A percentile compares a stretch with the other conserved stretches of the same genome.
phyloP scores from a whole-genome alignment of 176 grass and related monocot genomes.

The Urochloa ruziziensis region DNA sequence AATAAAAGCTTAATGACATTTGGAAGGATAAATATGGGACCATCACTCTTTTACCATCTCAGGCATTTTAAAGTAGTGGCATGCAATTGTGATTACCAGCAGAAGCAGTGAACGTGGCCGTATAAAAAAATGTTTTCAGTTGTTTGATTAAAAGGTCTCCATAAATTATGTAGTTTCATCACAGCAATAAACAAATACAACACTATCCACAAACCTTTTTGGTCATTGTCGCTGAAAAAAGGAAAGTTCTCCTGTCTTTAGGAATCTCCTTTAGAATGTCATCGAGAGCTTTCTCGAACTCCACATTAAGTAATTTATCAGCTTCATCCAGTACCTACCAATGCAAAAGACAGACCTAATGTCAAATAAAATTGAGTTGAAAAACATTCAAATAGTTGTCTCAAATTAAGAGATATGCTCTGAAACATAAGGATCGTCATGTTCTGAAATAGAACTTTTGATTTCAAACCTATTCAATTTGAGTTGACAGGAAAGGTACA shows the following conservation, averaged over 20 bases:
- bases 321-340: slow-evolving; percentile 85
- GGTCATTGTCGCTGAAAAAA: slow-evolving; percentile 96
- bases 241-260: slow-evolving; percentile 76
- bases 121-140: background rate
- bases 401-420: background rate
- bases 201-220: slow-evolving; percentile 58
- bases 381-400: background rate
- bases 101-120: background rate
- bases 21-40: background rate
- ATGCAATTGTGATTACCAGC: background rate
- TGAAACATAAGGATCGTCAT: background rate
- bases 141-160: background rate
- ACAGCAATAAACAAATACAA: background rate
- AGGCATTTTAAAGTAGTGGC: background rate
- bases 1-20: background rate
- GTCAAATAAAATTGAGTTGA: background rate
- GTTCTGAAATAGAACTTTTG: background rate
- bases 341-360: slow-evolving; percentile 15
- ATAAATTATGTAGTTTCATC: background rate
- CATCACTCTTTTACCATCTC: background rate
- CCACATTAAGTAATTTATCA: slow-evolving; percentile 82
- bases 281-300: slow-evolving; percentile 93
- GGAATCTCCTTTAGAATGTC: slow-evolving; percentile 90
- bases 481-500: background rate
- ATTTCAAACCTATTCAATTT: background rate